Conservation (phyloP, 148 eudicot species). For the Drosera capensis region DNA sequence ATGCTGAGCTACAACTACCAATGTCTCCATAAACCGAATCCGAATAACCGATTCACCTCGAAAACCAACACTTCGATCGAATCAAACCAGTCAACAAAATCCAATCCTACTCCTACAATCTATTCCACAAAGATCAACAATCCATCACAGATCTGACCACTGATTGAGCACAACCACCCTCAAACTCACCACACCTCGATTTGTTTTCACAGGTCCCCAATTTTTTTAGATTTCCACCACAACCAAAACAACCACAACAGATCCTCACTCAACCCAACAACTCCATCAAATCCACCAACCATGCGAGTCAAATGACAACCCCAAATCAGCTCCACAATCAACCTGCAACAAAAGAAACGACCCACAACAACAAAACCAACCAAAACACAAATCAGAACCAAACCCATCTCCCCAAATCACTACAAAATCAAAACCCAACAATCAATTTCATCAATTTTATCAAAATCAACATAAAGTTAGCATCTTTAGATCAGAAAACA, state of each 20-base stretch:
- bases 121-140: background rate
- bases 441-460: slow-evolving; percentile 35
- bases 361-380: background rate
- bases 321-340: background rate
- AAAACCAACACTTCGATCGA: background rate
- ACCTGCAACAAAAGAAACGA: background rate
- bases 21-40: slow-evolving; percentile 26
- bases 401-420: background rate
- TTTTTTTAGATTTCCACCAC: slow-evolving; percentile 20
- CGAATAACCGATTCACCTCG: too few relatives aligned
- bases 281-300: slow-evolving; percentile 7
- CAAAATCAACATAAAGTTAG: slow-evolving; percentile 72
- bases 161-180: background rate
- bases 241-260: slow-evolving; percentile 30
- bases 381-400: background rate
- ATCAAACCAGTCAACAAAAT: background rate
- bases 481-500: too few relatives aligned
- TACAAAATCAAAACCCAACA: background rate
- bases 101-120: background rate
- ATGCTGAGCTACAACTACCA: slow-evolving; percentile 34
- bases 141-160: slow-evolving; percentile 1
- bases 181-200: background rate
- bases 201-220: background rate
- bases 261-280: slow-evolving; percentile 6
- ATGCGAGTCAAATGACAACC: slow-evolving; percentile 1